Evolutionary conservation across 2,329 filamentous ascomycete genomes (phyloP), one percentile per base, ranked within the genome.

Genomic region (Ceratocystis smalleyi): DNA sequence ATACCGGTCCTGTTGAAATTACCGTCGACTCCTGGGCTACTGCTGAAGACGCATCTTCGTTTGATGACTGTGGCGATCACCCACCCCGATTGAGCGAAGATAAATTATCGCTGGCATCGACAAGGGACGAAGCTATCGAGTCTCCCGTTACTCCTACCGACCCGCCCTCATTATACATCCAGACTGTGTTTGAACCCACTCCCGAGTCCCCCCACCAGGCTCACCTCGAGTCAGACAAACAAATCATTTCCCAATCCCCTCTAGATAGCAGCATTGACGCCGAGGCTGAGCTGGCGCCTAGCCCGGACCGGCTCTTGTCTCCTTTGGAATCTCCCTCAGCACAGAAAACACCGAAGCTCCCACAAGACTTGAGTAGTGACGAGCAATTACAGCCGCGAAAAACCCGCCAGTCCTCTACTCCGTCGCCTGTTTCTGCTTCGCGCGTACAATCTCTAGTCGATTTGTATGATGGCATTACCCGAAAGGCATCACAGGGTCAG

Each of bases 381-480:
- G 65, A 62, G 24, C 49, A 62, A 32, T 43, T 64, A 27, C 61
- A 59, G 8, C 17, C 49, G 8, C 19, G 5, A 3, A 66, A 59
- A 54, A 59, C 62, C 8, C 49, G 65, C 24, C 35, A 49, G 3
- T 66, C 65, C 19, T 45, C 62, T 15, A 32, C 62, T 22, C 45
- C 65, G 7, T 61, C 59, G 10, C 45, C 60, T 8, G 32, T 17
- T 32, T 55, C 65, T 19, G 57, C 64, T 49, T 66, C 62, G 19
- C 57, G 65, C 3, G 78, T 82, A 1, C 77, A 79, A 63, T 76
- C 77, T 59, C 71, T 82, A 27, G 79, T 81, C 40, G 75, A 75
- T 24, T 76, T 78, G 72, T 81, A 75, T 60, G 79, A 83, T 66
- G 77, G 75, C 2, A 73, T 81, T 12, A 68, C 72, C 0, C 59